A percentile compares a stretch with the other conserved stretches of the same genome.
Evolutionary conservation across 2,329 filamentous ascomycete genomes (phyloP).

Genomic region (Colletotrichum gigasporum): DNA sequence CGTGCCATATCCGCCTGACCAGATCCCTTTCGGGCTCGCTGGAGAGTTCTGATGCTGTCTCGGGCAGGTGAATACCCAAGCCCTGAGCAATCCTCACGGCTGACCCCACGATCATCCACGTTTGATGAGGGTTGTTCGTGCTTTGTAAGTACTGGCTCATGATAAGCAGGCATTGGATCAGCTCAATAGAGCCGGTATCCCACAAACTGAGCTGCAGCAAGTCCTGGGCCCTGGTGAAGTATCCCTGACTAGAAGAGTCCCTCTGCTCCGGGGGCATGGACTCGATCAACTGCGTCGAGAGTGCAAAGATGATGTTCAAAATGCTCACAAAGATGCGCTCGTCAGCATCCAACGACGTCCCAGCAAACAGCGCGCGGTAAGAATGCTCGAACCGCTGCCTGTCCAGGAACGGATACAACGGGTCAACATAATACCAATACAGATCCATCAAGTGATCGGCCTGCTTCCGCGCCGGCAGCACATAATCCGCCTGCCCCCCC

Average conservation of each 20-base stretch:
- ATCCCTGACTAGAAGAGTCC: slow-evolving; percentile 49
- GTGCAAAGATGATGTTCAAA: slow-evolving; percentile 56
- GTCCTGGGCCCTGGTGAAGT: slow-evolving; percentile 52
- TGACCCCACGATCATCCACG: slow-evolving; percentile 58
- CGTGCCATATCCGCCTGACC: slow-evolving; percentile 45
- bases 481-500: slow-evolving; percentile 40
- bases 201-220: slow-evolving; percentile 53
- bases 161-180: slow-evolving; percentile 57
- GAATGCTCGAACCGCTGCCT: slow-evolving; percentile 44
- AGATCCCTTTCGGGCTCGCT: slow-evolving; percentile 38
- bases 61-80: slow-evolving; percentile 53
- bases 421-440: slow-evolving; percentile 57
- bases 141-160: slow-evolving; percentile 60
- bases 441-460: slow-evolving; percentile 55
- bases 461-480: slow-evolving; percentile 53
- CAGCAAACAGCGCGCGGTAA: slow-evolving; percentile 52
- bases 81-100: slow-evolving; percentile 58
- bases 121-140: slow-evolving; percentile 56
- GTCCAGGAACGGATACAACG: slow-evolving; percentile 56
- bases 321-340: slow-evolving; percentile 54
- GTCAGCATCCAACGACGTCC: slow-evolving; percentile 45
- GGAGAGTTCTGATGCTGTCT: slow-evolving; percentile 40
- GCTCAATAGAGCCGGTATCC: slow-evolving; percentile 51
- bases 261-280: slow-evolving; percentile 49
- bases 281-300: slow-evolving; percentile 54